These are phyloP conservation scores for Exutisphaerella laricina DNA, from an alignment of 2,329 filamentous ascomycete genomes.

Conservation along the genomic window DNA sequence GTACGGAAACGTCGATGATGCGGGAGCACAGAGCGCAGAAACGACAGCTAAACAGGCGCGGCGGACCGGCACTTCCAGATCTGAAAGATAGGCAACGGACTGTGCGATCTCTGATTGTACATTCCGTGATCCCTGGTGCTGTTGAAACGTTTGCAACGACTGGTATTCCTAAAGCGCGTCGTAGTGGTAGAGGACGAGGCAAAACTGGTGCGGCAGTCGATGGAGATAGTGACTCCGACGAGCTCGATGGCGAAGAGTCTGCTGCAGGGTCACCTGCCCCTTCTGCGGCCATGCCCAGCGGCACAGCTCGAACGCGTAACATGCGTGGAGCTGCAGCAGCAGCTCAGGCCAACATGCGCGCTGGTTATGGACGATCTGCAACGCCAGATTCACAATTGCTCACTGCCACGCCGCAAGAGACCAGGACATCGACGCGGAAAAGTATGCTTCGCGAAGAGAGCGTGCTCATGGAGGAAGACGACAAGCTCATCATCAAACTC, in stretches of 20 bases:
- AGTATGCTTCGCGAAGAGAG: conserved; percentile 69
- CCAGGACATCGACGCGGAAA: conserved; percentile 59
- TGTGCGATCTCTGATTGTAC: conserved; percentile 86
- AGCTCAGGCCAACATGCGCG: conserved; percentile 78
- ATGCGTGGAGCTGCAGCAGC: conserved; percentile 84
- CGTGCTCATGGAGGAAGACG: conserved; percentile 66
- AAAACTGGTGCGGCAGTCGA: conserved; percentile 54
- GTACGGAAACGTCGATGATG: conserved; percentile 86
- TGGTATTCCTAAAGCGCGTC: conserved; percentile 67
- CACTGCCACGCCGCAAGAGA: conserved; percentile 63
- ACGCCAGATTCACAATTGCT: conserved; percentile 67
- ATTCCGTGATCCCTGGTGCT: conserved; percentile 83
- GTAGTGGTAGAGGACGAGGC: conserved; percentile 37
- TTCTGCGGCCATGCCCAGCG: conserved; percentile 53
- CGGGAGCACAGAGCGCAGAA: conserved; percentile 93
- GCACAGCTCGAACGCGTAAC: conserved; percentile 77
- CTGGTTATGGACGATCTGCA: conserved; percentile 69
- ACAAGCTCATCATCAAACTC: conserved; percentile 63
- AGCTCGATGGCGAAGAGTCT: conserved; percentile 87
- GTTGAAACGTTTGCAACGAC: conserved; percentile 76
- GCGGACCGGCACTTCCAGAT: conserved; percentile 89
- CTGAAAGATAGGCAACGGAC: conserved; percentile 91
- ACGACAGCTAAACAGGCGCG: conserved; percentile 86
- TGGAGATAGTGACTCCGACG: conserved; percentile 71
- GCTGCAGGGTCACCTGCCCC: conserved; percentile 62